A percentile compares a stretch with the other conserved stretches of the same genome.
phyloP scores from a whole-genome alignment of 345 rosid species.

The Moricandia moricandioides region DNA sequence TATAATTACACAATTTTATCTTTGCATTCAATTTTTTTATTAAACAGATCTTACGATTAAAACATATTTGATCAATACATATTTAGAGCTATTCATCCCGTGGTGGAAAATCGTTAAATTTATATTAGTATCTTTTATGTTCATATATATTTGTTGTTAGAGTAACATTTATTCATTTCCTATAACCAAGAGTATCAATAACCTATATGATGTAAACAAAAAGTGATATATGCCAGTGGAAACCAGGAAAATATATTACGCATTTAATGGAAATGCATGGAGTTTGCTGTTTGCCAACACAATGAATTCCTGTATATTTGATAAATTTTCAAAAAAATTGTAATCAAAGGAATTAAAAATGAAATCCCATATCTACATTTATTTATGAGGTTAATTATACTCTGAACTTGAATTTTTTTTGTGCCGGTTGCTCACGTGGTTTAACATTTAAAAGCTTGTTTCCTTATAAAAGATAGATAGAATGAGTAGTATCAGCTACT shows the following conservation, averaged over 20 bases:
- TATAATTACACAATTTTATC: background rate
- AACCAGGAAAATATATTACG: background rate
- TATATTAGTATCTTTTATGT: background rate
- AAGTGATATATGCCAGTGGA: background rate
- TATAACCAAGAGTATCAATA: background rate
- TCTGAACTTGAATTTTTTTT: background rate
- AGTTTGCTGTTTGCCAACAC: conserved; percentile 2
- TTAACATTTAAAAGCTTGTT: background rate
- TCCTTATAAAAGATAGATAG: background rate
- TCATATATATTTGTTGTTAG: background rate
- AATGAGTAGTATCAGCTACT: background rate
- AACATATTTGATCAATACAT: background rate
- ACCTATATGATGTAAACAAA: background rate
- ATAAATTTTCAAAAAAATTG: background rate
- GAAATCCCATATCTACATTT: background rate
- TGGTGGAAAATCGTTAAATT: background rate
- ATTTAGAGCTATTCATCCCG: background rate
- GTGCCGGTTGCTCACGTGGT: background rate
- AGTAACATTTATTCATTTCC: background rate
- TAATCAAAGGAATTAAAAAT: background rate
- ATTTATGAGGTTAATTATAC: background rate
- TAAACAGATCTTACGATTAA: background rate
- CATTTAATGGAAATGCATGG: conserved; percentile 2
- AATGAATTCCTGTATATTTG: background rate
- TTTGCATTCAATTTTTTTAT: background rate